phyloP scores from a whole-genome alignment of 2,329 filamentous ascomycete species.

The Cyphellophora europaea region DNA sequence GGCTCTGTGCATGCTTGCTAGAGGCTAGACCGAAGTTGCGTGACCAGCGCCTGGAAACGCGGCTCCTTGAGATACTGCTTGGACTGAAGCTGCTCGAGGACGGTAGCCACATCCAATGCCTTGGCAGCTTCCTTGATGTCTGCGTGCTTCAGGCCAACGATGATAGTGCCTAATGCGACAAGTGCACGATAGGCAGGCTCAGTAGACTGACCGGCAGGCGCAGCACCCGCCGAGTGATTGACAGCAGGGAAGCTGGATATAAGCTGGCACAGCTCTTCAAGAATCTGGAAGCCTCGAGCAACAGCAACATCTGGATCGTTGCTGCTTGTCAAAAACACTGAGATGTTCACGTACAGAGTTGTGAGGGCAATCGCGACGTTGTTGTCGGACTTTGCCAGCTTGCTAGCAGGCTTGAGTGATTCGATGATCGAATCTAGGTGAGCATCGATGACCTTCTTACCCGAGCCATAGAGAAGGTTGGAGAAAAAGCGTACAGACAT shows the following conservation, averaged over 20 bases:
- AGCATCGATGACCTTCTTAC: constrained; percentile 53
- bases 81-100: constrained; percentile 38
- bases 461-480: constrained; percentile 71
- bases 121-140: constrained; percentile 50
- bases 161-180: constrained; percentile 71
- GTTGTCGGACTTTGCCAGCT: constrained; percentile 51
- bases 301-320: constrained; percentile 29
- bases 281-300: constrained; percentile 39
- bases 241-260: constrained; percentile 30
- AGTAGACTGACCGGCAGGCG: constrained; percentile 55
- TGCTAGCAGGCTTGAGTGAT: constrained; percentile 55
- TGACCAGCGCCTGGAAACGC: constrained; percentile 49
- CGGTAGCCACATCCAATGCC: constrained; percentile 43
- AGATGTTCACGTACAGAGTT: constrained; percentile 75
- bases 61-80: constrained; percentile 47
- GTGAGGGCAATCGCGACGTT: constrained; percentile 76
- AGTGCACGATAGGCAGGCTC: constrained; percentile 78
- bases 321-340: constrained; percentile 56
- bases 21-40: constrained; percentile 46
- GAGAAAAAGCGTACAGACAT: constrained; percentile 71
- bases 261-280: constrained; percentile 55
- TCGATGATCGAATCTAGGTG: constrained; percentile 52
- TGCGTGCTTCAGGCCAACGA: constrained; percentile 45
- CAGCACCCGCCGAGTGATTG: constrained; percentile 11
- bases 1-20: too few species aligned